Conservation (phyloP, 495 filamentous ascomycete genomes). For the Xylaria venustula region DNA sequence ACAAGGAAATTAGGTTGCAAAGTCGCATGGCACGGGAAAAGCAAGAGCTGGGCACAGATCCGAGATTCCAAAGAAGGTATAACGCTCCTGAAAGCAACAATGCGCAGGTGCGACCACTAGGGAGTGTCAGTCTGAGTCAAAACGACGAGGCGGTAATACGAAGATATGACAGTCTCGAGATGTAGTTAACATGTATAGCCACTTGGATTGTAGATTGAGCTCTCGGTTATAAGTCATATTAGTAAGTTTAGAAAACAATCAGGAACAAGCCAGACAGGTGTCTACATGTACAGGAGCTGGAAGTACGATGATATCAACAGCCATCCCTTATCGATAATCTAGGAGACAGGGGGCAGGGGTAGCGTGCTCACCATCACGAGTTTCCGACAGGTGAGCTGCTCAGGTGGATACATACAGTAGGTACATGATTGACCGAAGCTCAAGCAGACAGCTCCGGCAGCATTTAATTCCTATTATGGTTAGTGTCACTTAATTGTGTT, state of each 20-base stretch:
- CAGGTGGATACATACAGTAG: background rate
- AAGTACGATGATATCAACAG: conserved; percentile 3
- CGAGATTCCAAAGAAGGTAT: background rate
- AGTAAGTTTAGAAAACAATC: no score
- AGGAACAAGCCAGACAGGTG: no score
- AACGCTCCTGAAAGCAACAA: background rate
- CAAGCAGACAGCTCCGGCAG: background rate
- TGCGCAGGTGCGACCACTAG: background rate
- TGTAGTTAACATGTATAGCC: no score
- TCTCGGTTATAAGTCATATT: no score
- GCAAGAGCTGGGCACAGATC: background rate
- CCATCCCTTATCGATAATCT: background rate
- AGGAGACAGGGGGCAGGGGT: background rate
- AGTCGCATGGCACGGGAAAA: background rate
- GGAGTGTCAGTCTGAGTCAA: background rate
- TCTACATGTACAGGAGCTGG: no score
- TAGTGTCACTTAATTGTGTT: no score
- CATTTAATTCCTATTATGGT: no score
- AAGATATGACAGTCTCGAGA: no score
- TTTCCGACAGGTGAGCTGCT: background rate
- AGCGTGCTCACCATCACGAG: background rate
- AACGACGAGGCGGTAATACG: background rate
- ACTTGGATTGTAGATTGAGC: no score
- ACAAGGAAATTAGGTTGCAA: background rate
- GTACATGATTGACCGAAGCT: background rate